Evolutionary conservation across 768 basidiomycete species (phyloP).

Genomic region (Lactarius hengduanensis): DNA sequence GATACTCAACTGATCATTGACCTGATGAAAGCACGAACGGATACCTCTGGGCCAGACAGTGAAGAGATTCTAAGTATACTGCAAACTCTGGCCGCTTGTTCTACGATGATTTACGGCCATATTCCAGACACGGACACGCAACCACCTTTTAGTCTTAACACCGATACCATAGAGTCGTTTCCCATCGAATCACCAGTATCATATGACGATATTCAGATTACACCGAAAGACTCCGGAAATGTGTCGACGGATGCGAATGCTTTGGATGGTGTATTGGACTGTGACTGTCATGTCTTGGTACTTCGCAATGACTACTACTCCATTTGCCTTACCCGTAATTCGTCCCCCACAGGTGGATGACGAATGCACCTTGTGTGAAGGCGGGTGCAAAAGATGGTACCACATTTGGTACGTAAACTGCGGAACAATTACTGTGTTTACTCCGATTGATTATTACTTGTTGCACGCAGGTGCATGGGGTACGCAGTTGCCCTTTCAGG

Average conservation of each 20-base stretch:
- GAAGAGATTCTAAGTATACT: slow-evolving; percentile 49
- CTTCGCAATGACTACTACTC: slow-evolving; percentile 3
- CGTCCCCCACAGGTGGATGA: slow-evolving; percentile 47
- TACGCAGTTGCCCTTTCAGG: slow-evolving; percentile 30
- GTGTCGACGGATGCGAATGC: slow-evolving; percentile 29
- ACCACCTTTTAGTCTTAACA: slow-evolving; percentile 13
- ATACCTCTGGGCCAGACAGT: slow-evolving; percentile 34
- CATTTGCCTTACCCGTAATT: neutral
- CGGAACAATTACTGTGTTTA: neutral
- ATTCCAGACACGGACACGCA: slow-evolving; percentile 38
- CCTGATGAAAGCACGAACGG: slow-evolving; percentile 30
- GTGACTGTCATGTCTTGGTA: slow-evolving; percentile 68
- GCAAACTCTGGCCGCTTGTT: slow-evolving; percentile 2
- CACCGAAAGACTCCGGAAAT: slow-evolving; percentile 25
- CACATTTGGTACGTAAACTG: slow-evolving; percentile 61
- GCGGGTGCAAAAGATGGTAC: slow-evolving; percentile 70
- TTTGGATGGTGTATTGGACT: slow-evolving; percentile 49
- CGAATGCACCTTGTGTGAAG: slow-evolving; percentile 61
- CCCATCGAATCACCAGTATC: slow-evolving; percentile 22
- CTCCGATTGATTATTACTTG: neutral
- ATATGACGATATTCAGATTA: slow-evolving; percentile 1
- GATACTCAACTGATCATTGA: slow-evolving; percentile 44
- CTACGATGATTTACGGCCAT: neutral
- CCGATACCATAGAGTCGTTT: slow-evolving; percentile 43
- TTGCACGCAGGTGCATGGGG: slow-evolving; percentile 57